These are phyloP conservation scores for Martiniozyma asiatica DNA, from an alignment of 1,139 yeast species.

Conservation along the genomic window DNA sequence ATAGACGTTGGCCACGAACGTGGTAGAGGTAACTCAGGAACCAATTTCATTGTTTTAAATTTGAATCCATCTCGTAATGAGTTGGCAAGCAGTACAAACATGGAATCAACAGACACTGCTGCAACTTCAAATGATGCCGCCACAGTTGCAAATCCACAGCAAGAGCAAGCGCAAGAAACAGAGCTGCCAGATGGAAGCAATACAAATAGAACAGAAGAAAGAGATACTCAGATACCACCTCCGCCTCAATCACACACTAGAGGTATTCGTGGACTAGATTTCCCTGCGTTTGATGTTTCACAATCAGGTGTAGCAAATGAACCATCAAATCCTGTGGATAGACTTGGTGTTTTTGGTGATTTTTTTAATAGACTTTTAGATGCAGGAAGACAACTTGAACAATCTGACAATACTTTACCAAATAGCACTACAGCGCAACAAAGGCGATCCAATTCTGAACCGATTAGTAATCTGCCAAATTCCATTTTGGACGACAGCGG, in stretches of 20 bases:
- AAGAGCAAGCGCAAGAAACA: slow-evolving; percentile 1
- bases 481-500: not conserved
- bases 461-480: not conserved
- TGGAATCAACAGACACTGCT: not conserved
- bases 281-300: slow-evolving; percentile 24
- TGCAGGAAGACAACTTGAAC: not conserved
- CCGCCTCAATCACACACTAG: slow-evolving; percentile 2
- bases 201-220: not conserved
- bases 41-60: too few relatives aligned
- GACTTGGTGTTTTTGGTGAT: too few relatives aligned
- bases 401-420: slow-evolving; percentile 2
- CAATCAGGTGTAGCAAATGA: slow-evolving; percentile 19
- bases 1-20: slow-evolving; percentile 22
- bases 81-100: too few relatives aligned
- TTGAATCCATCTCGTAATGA: too few relatives aligned
- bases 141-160: slow-evolving; percentile 1
- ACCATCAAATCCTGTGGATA: slow-evolving; percentile 11
- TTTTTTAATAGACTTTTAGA: not conserved
- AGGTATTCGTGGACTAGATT: slow-evolving; percentile 21
- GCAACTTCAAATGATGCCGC: not conserved
- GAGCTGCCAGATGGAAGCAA: not conserved
- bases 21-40: too few relatives aligned
- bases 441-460: not conserved
- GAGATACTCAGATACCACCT: not conserved
- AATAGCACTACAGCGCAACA: too few relatives aligned